Conservation (phyloP, 2,329 filamentous ascomycete genomes). For the Stagonosporopsis rhizophila region DNA sequence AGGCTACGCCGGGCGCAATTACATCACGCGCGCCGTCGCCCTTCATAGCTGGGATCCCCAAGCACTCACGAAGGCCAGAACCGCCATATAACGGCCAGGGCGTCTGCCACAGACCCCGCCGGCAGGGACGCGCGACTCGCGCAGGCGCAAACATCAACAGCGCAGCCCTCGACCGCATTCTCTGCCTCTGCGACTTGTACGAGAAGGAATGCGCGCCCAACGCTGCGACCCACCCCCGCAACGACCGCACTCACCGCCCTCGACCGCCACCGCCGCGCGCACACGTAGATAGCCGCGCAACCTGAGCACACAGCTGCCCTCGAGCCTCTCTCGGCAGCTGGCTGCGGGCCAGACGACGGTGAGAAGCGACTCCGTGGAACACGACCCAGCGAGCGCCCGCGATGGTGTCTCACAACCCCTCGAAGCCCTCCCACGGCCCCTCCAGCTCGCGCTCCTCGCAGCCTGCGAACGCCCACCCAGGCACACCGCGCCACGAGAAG, state of each 20-base stretch:
- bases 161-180: constrained; percentile 18
- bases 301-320: background rate
- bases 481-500: constrained; percentile 40
- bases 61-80: constrained; percentile 21
- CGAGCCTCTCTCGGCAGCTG: constrained; percentile 14
- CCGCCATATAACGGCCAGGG: constrained; percentile 33
- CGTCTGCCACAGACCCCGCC: constrained; percentile 32
- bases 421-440: constrained; percentile 27
- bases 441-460: constrained; percentile 41
- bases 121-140: constrained; percentile 24
- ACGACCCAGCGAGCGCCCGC: constrained; percentile 4
- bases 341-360: constrained; percentile 12
- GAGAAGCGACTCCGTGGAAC: constrained; percentile 1
- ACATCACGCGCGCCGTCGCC: constrained; percentile 18
- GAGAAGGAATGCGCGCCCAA: constrained; percentile 34
- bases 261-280: constrained; percentile 11
- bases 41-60: constrained; percentile 40
- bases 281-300: background rate
- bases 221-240: constrained; percentile 25
- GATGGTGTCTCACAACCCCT: constrained; percentile 37
- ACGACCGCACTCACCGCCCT: constrained; percentile 23
- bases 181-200: constrained; percentile 3
- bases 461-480: constrained; percentile 24
- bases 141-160: constrained; percentile 32
- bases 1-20: constrained; percentile 15